Base-by-base conservation (phyloP, 2,329 filamentous ascomycete genomes). In the Pseudonectria buxi region DNA sequence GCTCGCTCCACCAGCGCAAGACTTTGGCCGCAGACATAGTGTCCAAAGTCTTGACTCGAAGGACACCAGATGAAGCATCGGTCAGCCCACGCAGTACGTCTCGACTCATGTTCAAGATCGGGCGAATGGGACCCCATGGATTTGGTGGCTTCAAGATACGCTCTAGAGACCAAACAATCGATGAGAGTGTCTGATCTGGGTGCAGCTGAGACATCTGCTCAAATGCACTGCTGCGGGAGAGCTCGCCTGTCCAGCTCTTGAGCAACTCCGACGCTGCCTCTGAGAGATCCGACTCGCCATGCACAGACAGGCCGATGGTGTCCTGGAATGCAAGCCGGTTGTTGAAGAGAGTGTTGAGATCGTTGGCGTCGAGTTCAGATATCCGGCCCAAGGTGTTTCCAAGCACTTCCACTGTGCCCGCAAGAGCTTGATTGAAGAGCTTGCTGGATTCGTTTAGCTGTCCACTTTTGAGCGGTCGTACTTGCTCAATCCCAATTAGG, bases 191-290 rank as follows among this genome's bases (percentile, higher is more conserved):
- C 45, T 63, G 59, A 11, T 64, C 62, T 6, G 63, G 57, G 32
- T 64, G 62, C 2, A 59, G 50, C 28, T 61, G 58, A 6, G 61
- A 57, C 54, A 64, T 62, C 32, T 64, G 59, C 33, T 64, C 56
- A 13, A 63, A 51, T 3, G 62, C 60, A 10, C 52, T 47, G 24
- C 55, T 57, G 27, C 74, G 70, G 14, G 63, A 65, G 24, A 67
- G 56, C 57, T 94, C 78, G 7, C 75, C 76, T 25, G 86, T 92
- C 50, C 90, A 76, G 25, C 78, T 78, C 59, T 95, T 95, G 45
- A 96, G 74, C 18, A 96, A 67, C 46, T 88, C 83, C 6, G 89
- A 75, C 1, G 85, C 81, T 12, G 86, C 83, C 55, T 89, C 82
- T 42, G 86, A 87, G 24, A 92, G 81, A 39, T 80, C 74, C 37